Base-by-base conservation (phyloP, 2,329 filamentous ascomycete species). In the Xylaria sp. region DNA sequence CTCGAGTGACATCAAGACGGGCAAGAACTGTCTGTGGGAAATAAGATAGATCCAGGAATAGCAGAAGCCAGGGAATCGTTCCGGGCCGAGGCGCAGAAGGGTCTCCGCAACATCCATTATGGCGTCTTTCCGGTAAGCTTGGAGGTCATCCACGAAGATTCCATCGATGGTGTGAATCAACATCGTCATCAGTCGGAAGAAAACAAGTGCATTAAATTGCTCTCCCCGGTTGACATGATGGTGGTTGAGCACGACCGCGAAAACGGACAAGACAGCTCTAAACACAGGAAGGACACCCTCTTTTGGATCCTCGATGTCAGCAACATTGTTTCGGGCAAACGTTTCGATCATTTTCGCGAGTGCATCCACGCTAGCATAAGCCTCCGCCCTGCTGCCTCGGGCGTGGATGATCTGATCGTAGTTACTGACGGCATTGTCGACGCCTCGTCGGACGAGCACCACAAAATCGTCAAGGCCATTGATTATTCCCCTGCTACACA, bases 111-210 rank as follows among this genome's bases (percentile, higher is more conserved):
- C 83, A 47, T 82, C 85, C 54, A 91, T 75, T 66, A 91, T 81
- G 67, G 96, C 84, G 35, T 88, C 84, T n/a, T 79, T 79, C 63
- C 84, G 83, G 66, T 91, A 87, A 18, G 82, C 74, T 57, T 86
- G 79, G 51, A 80, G 72, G 39, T 87, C 71, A 59, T 87, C 80
- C 62, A 86, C 80, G 10, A 81, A 81, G 52, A 83, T 77, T 52
- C 78, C 71, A 34, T 84, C 80, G 58, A 93, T 82, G 67, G 94
- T 88, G 72, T 89, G 90, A 3, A 99, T 80, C 52, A 97, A 81
- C 68, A 89, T 78, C 0, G 91, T 93, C 71, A 97, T 89, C 48
- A 99, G 81, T 51, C 93, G 87, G 82, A 92, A 94, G 79, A 97
- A 97, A 35, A 95, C 87, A 63, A 91, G 87, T 70, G 93, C 89